These are phyloP conservation scores for Cercospora sp. DNA, from an alignment of 2,329 filamentous ascomycete species.

Conservation along the genomic window DNA sequence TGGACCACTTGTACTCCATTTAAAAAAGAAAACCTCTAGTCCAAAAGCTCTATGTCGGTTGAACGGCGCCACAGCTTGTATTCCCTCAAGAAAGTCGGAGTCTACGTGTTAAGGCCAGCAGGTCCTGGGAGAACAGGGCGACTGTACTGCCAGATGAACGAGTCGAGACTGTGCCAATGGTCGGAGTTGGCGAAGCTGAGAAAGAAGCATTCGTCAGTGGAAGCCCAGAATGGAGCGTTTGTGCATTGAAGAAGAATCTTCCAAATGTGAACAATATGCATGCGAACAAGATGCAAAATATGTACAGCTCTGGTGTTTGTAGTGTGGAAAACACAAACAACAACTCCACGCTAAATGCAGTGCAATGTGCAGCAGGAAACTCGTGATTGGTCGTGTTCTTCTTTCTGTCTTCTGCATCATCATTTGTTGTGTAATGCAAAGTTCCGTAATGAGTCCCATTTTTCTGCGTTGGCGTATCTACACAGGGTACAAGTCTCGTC, in stretches of 20 bases:
- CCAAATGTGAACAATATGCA: neutral
- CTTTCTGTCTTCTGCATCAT: conserved; percentile 16
- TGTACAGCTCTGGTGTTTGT: conserved; percentile 3
- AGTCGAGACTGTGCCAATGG: conserved; percentile 30
- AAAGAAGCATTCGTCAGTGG: conserved; percentile 19
- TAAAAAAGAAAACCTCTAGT: neutral
- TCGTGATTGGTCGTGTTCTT: neutral
- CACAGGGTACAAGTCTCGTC: conserved; percentile 30
- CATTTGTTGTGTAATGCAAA: conserved; percentile 78
- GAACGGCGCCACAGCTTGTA: no score
- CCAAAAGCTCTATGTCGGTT: neutral
- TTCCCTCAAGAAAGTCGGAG: no score
- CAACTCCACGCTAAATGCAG: conserved; percentile 1
- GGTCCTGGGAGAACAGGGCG: conserved; percentile 27
- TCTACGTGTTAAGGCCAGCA: conserved; percentile 11
- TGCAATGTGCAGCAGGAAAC: neutral
- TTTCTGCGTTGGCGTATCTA: conserved; percentile 75
- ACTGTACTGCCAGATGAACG: conserved; percentile 30
- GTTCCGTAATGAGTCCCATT: conserved; percentile 83
- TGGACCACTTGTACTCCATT: neutral
- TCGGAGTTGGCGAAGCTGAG: conserved; percentile 34
- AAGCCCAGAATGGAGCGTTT: neutral
- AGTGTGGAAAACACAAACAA: neutral
- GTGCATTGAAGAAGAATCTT: neutral
- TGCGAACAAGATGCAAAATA: neutral